Base-by-base conservation (phyloP, 1,139 yeast genomes). In the Scheffersomyces quercinus region DNA sequence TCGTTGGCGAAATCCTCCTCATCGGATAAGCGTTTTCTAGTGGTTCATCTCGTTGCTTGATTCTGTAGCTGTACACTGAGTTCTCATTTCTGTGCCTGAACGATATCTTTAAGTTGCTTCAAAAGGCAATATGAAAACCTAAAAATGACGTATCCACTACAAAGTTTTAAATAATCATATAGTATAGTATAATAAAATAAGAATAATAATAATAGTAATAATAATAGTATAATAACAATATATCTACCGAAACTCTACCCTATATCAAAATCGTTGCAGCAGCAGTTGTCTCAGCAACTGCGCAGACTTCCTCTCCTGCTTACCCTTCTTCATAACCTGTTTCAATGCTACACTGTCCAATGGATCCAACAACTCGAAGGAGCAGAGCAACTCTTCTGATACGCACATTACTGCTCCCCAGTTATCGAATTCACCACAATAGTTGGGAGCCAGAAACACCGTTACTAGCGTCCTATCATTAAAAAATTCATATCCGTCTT, bases 381-480 rank as follows among this genome's bases (percentile, higher is more conserved):
- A 85, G 65, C 98, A 93, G 48, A 93, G 71, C 51, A 93, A 73
- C 55, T 90, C 97, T 54, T 93, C 97, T 52, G 88, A 83, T 13
- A 93, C 98, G 56, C 95, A 83, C 99, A 93, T 93, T 2, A 93
- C 97, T 0, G 98, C 98, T 16, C 98, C 99, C 97, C 97, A 93
- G 61, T 93, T 93, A 64, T 93, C 98, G 59, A 93, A 93, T 65
- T 93, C 99, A 33, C 99, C 98, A 68, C 99, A 93, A 62, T 93
- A 93, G 65, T 93, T 93, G 1, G 99, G 98, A 0, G 99, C 99
- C 44, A 90, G 82, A 64, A 93, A 93, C 11, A 93, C 97, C 0
- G 99, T 93, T 4, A 93, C 98, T 50, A 93, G 73, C 26, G 96
- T 87, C 43, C 96, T 77, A 63, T 91, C 97, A 62, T 91, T 91